Conservation (phyloP, 805 yeast species). For the Metschnikowia chrysomelidarum region DNA sequence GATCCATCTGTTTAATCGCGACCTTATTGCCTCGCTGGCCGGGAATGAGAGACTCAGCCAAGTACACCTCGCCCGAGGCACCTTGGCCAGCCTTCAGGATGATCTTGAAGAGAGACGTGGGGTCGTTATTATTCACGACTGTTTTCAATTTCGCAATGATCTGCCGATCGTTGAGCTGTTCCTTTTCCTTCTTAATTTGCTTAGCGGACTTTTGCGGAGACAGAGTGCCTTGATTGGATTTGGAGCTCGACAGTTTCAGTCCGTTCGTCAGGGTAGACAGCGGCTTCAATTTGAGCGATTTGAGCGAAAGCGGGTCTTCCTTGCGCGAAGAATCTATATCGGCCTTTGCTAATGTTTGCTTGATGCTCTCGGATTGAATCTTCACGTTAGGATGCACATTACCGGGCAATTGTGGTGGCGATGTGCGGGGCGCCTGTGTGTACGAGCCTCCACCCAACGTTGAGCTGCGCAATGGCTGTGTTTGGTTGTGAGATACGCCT, state of each 20-base stretch:
- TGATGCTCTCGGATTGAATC: constrained; percentile 27
- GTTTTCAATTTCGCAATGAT: constrained; percentile 75
- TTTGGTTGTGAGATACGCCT: constrained; percentile 16
- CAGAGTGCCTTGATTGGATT: constrained; percentile 2
- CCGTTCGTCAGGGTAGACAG: constrained; percentile 14
- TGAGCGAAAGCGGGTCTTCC: constrained; percentile 10
- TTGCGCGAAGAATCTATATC: not conserved
- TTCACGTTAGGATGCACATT: constrained; percentile 34
- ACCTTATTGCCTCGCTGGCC: constrained; percentile 57
- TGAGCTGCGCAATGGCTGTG: constrained; percentile 15
- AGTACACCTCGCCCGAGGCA: constrained; percentile 93
- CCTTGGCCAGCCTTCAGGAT: constrained; percentile 94
- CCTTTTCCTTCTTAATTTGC: constrained; percentile 40
- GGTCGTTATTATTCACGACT: constrained; percentile 82
- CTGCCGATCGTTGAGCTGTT: constrained; percentile 77
- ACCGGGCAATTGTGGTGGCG: constrained; percentile 33
- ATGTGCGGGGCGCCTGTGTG: constrained; percentile 17
- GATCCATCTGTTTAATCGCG: constrained; percentile 95
- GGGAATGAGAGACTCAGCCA: constrained; percentile 64
- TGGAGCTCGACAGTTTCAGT: constrained; percentile 1
- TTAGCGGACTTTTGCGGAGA: constrained; percentile 32
- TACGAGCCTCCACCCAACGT: constrained; percentile 27
- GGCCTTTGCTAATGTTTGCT: constrained; percentile 23
- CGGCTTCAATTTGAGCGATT: constrained; percentile 18
- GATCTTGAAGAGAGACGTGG: constrained; percentile 75